phyloP scores from a whole-genome alignment of 2,329 filamentous ascomycete species.

The Dactylellina leptospora region DNA sequence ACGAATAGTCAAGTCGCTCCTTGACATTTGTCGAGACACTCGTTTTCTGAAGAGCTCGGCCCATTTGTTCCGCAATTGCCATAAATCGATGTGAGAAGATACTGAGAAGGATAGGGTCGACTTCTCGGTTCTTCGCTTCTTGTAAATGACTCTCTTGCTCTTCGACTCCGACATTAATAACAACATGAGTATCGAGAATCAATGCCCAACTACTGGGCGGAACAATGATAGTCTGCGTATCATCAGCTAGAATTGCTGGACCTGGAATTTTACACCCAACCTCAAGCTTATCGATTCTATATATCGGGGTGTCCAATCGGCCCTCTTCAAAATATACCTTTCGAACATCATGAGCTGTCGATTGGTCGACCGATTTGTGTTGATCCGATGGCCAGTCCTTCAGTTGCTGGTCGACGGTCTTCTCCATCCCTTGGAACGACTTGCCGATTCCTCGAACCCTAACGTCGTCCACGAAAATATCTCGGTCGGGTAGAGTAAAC shows the following conservation, averaged over 20 bases:
- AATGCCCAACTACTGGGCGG: conserved; percentile 79
- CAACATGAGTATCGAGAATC: conserved; percentile 83
- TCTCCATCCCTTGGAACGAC: conserved; percentile 79
- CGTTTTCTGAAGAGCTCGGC: conserved; percentile 78
- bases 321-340: conserved; percentile 87
- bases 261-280: conserved; percentile 78
- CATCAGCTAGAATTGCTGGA: conserved; percentile 85
- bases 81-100: conserved; percentile 86
- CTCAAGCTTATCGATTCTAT: conserved; percentile 77
- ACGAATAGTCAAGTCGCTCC: conserved; percentile 83
- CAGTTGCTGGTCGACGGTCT: conserved; percentile 85
- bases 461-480: conserved; percentile 90
- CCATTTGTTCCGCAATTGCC: conserved; percentile 87
- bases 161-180: conserved; percentile 78
- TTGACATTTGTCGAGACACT: conserved; percentile 83
- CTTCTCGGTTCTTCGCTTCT: conserved; percentile 59
- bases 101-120: conserved; percentile 79
- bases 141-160: conserved; percentile 48
- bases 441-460: conserved; percentile 88
- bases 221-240: conserved; percentile 90
- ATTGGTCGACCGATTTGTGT: conserved; percentile 61
- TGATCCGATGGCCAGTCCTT: conserved; percentile 70
- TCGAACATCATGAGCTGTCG: conserved; percentile 69
- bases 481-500: conserved; percentile 83
- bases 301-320: conserved; percentile 79